A percentile compares a stretch with the other conserved stretches of the same genome.
These are phyloP conservation scores for Acacia confusa DNA, from an alignment of 306 rosid species.

Conservation along the genomic window DNA sequence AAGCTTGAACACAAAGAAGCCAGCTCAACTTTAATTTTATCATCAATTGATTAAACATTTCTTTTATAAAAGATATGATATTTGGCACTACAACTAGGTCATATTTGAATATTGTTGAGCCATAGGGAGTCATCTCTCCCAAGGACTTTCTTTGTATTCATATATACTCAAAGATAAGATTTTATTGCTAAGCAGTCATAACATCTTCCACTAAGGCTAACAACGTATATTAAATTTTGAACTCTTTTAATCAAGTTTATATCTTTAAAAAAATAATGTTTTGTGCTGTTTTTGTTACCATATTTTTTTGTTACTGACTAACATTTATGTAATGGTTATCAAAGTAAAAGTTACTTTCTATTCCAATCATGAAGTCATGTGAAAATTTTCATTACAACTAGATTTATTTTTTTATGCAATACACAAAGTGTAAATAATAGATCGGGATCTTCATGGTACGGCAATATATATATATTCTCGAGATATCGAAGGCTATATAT, in stretches of 20 bases:
- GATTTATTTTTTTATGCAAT: too few species aligned
- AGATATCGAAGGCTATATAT: too few species aligned
- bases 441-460: neutral
- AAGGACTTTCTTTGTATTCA: too few species aligned
- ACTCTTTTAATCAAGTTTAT: neutral
- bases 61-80: neutral
- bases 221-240: neutral
- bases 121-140: neutral
- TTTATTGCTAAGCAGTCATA: neutral
- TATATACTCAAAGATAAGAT: neutral
- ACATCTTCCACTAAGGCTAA: neutral
- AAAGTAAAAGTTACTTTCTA: neutral
- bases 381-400: neutral
- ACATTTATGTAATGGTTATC: neutral
- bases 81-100: neutral
- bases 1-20: neutral
- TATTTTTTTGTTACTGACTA: neutral
- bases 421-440: neutral
- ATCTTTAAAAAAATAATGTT: too few species aligned
- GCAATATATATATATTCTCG: too few species aligned
- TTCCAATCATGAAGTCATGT: neutral
- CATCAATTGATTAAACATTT: neutral
- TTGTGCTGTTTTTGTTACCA: neutral
- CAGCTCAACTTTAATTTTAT: neutral
- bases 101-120: neutral